Evolutionary conservation across 78 protist species (phyloP), one percentile per base, ranked within the genome.

Genomic region (Planoprotostelium fungivorum): DNA sequence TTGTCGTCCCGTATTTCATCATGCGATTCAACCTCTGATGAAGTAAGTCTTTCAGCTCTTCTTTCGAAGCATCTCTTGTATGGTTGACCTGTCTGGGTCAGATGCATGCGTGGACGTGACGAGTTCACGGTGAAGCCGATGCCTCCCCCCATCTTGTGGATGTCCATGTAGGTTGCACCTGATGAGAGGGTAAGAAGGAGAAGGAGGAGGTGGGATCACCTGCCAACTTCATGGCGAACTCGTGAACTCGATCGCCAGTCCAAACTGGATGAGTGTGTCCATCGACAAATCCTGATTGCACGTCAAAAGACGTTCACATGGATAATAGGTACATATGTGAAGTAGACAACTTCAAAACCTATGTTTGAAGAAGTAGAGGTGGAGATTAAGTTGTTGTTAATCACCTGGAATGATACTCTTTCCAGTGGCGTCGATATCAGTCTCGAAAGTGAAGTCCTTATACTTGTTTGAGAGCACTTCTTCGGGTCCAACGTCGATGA

Each of bases 181-280:
- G 89, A 88, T 0, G 90, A 51, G 35, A 31, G 28, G 1, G 35
- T 5, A 1, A 23, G 38, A 0, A 51, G 1, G 29, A 34, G 63
- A 25, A 73, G 1, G 0, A 5, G 73, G 25, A 25, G 28, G 84
- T 1, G 1, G 25, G 84, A 16, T 34, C 37, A 88, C 88, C 93
- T 0, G 93, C 96, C 35, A 91, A 38, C 73, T 93, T 93, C 93
- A 95, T 89, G 38, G 94, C 94, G 63, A 93, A 91, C 63, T 96
- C 97, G 89, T 96, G 96, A 25, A 92, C 96, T 29, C 97, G 25
- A 92, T 94, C 96, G 34, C 97, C 97, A 35, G 91, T 92, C 89
- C 86, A 96, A 9, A 97, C 97, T 16, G 98, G 96, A 87, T 97
- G 98, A 23, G 98, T 97, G 88, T 97, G 98, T 29, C 94, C 96